Base-by-base conservation (phyloP, 371 early-diverging fungal genomes). In the Lichtheimia hyalospora region DNA sequence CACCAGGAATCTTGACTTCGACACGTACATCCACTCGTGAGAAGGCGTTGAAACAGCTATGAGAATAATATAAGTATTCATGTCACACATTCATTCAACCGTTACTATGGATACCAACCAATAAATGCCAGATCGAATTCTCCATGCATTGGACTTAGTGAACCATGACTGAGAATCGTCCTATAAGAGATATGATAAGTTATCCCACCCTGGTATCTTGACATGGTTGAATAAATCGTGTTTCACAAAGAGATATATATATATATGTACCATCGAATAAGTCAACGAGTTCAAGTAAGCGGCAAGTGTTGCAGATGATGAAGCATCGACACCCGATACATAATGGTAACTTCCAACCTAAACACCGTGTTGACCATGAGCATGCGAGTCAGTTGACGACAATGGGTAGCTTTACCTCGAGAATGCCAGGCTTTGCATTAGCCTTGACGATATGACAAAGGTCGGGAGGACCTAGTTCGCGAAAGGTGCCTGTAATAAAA, bases 401-500 rank as follows among this genome's bases (percentile, higher is more conserved):
- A 27, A 18, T 20, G 49, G 2, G 14, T 34, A 52, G 21, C 41
- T 28, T n/a, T 50, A 94, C 89, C 73, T 96, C 95, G 61, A 88
- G 92, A 21, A 86, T 79, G 27, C 84, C 84, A 49, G 90, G 84
- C 71, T 92, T 95, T 2, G 86, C 80, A 64, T 93, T 92, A 24
- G 84, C 76, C 77, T 97, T 97, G 49, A 92, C 88, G 56, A 97
- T 86, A 70, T 96, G 96, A 65, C 94, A 93, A 23, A 97, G 86
- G 69, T 97, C 98, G n/a, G 97, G 96, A 42, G 98, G 96, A 4
- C 98, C 98, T 20, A 97, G 82, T 68, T 96, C 95, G 49, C 94
- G 88, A 70, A 93, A 94, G 57, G 92, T 84, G 20, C 86, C 94
- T 91, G 66, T 57, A 40, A 21, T 28, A 13, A 61, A 54, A 3